phyloP scores from a whole-genome alignment of 805 yeast species.

The Candida succiphila region DNA sequence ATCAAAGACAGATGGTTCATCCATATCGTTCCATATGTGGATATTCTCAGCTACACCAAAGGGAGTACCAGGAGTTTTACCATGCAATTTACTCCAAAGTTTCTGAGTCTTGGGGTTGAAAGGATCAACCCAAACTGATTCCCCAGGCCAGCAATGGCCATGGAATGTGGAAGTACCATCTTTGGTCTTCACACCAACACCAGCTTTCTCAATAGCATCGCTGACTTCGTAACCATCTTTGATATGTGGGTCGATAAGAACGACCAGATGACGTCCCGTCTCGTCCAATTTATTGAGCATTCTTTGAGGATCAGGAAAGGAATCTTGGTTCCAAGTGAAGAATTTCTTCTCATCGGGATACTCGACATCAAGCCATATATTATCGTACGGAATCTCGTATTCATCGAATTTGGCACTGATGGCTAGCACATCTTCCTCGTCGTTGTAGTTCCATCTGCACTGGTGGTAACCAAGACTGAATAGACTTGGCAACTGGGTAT shows the following conservation, averaged over 20 bases:
- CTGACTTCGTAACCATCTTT: slow-evolving; percentile 63
- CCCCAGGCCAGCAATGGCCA: slow-evolving; percentile 99
- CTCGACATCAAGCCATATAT: slow-evolving; percentile 92
- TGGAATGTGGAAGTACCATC: slow-evolving; percentile 39
- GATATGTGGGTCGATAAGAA: slow-evolving; percentile 87
- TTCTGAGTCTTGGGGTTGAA: slow-evolving; percentile 50
- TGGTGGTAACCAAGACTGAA: slow-evolving; percentile 90
- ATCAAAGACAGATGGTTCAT: slow-evolving; percentile 89
- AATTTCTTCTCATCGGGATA: slow-evolving; percentile 81
- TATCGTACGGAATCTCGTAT: slow-evolving; percentile 72
- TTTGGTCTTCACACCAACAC: slow-evolving; percentile 30
- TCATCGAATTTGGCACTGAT: slow-evolving; percentile 65
- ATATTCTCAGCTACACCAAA: slow-evolving; percentile 50
- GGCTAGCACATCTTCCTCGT: slow-evolving; percentile 73
- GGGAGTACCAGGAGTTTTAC: slow-evolving; percentile 32
- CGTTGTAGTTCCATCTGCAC: slow-evolving; percentile 95
- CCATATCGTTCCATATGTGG: slow-evolving; percentile 96
- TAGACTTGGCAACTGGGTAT: slow-evolving; percentile 58
- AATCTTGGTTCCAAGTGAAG: slow-evolving; percentile 78
- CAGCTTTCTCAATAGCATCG: slow-evolving; percentile 34
- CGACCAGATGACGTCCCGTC: slow-evolving; percentile 73
- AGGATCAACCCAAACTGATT: slow-evolving; percentile 88
- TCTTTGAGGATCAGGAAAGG: slow-evolving; percentile 64
- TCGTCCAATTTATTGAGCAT: slow-evolving; percentile 58
- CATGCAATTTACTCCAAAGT: slow-evolving; percentile 50